Evolutionary conservation across 768 basidiomycete genomes (phyloP).

Genomic region (Pleurotus citrinopileatus): DNA sequence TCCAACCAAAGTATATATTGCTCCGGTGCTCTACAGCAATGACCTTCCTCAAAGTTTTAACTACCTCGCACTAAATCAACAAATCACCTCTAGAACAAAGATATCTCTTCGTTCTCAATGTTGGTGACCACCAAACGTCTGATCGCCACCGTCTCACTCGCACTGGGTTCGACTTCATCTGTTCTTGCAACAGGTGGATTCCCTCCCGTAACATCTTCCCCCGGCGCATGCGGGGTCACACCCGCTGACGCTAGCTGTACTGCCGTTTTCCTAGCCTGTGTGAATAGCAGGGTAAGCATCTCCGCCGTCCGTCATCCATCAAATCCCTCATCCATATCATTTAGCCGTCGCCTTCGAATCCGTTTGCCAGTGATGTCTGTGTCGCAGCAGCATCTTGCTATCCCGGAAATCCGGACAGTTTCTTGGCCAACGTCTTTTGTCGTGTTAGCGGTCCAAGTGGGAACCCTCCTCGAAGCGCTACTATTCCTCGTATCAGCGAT

Average conservation of each 20-base stretch:
- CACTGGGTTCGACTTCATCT: background rate
- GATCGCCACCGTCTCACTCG: background rate
- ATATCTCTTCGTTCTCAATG: slow-evolving; percentile 3
- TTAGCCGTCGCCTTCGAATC: slow-evolving; percentile 7
- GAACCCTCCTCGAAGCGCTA: slow-evolving; percentile 2
- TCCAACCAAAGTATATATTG: background rate
- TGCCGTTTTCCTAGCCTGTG: slow-evolving; percentile 12
- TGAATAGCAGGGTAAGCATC: slow-evolving; percentile 6
- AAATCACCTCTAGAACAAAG: background rate
- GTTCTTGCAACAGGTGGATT: slow-evolving; percentile 14
- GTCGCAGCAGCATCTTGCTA: slow-evolving; percentile 16
- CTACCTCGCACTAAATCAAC: background rate
- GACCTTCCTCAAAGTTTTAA: background rate
- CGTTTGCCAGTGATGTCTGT: slow-evolving; percentile 11
- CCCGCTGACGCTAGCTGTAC: slow-evolving; percentile 14
- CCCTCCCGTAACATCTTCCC: slow-evolving; percentile 12
- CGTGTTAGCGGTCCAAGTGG: slow-evolving; percentile 10
- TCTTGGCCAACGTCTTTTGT: slow-evolving; percentile 12
- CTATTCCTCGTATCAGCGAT: slow-evolving; percentile 11
- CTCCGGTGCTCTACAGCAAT: background rate
- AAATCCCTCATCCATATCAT: background rate
- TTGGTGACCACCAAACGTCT: background rate
- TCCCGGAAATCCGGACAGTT: slow-evolving; percentile 12
- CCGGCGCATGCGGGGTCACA: slow-evolving; percentile 12
- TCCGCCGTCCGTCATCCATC: background rate